A percentile compares a stretch with the other conserved stretches of the same genome.
Evolutionary conservation across 441 rosid genomes (phyloP).

Genomic region (Eutrema salsugineum): DNA sequence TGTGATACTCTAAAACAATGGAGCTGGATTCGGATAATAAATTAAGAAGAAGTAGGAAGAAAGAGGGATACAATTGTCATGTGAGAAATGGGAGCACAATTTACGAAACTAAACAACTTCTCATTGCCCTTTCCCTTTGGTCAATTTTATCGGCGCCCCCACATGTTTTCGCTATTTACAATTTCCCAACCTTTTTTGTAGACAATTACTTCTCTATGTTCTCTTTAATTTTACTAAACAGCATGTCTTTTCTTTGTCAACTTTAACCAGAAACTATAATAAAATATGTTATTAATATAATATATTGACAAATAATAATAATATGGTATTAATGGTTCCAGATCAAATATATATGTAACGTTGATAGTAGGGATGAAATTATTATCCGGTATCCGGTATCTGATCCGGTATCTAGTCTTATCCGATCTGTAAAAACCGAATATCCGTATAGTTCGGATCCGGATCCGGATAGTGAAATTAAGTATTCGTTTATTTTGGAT

Average conservation of each 20-base stretch:
- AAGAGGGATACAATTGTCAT: constrained; percentile 8
- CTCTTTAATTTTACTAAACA: neutral
- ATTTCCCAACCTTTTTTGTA: neutral
- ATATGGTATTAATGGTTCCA: neutral
- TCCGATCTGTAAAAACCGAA: too few relatives aligned
- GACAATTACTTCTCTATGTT: neutral
- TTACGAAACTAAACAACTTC: constrained; percentile 6
- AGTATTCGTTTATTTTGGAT: too few relatives aligned
- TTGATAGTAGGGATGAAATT: too few relatives aligned
- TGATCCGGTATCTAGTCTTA: too few relatives aligned
- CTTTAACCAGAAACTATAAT: neutral
- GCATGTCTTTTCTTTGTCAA: neutral
- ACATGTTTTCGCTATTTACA: neutral
- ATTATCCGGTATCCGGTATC: too few relatives aligned
- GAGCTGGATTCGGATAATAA: neutral
- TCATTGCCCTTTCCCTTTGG: constrained; percentile 4
- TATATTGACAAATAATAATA: neutral
- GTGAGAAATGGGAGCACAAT: neutral
- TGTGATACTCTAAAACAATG: neutral
- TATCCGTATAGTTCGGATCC: too few relatives aligned
- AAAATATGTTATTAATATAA: neutral
- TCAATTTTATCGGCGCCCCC: constrained; percentile 23
- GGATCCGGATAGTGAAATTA: too few relatives aligned
- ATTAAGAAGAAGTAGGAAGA: neutral
- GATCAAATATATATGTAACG: neutral